Evolutionary conservation across 257 asterid genomes (phyloP).

Genomic region (Fraxinus cuspidata): DNA sequence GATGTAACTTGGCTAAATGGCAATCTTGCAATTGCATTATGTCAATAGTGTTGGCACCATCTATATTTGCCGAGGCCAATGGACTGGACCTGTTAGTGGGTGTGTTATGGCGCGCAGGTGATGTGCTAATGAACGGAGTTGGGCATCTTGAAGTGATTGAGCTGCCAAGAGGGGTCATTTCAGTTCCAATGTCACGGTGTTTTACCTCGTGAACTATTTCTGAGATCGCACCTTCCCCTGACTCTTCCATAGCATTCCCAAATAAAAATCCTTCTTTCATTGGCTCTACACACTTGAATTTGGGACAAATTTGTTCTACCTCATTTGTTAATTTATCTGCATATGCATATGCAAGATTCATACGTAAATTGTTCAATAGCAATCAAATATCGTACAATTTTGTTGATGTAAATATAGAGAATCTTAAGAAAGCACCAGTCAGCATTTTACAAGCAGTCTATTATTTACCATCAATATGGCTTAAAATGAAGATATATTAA

Average conservation of each 20-base stretch:
- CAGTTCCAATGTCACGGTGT: conserved; percentile 89
- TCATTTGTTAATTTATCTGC: conserved; percentile 85
- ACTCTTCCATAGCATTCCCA: conserved; percentile 36
- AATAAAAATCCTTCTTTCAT: conserved; percentile 73
- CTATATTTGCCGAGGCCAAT: conserved; percentile 34
- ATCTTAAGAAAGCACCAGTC: background rate
- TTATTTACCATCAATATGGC: background rate
- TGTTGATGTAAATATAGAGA: background rate
- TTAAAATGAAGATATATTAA: background rate
- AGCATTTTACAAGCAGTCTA: background rate
- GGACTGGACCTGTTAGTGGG: conserved; percentile 87
- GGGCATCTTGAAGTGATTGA: conserved; percentile 92
- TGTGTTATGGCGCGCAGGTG: conserved; percentile 89
- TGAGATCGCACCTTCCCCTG: conserved; percentile 33
- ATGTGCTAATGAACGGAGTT: conserved; percentile 72
- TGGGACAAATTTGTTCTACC: conserved; percentile 33
- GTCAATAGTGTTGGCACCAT: conserved; percentile 47
- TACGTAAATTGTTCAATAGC: background rate
- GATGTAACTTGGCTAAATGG: conserved; percentile 72
- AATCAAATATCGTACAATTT: conserved; percentile 2
- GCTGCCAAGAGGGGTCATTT: conserved; percentile 98
- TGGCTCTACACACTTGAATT: conserved; percentile 58
- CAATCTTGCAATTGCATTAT: conserved; percentile 63
- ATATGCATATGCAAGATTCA: conserved; percentile 43
- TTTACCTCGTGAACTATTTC: conserved; percentile 45